Conservation (phyloP, 768 basidiomycete species). For the Hypholoma fasciculare region DNA sequence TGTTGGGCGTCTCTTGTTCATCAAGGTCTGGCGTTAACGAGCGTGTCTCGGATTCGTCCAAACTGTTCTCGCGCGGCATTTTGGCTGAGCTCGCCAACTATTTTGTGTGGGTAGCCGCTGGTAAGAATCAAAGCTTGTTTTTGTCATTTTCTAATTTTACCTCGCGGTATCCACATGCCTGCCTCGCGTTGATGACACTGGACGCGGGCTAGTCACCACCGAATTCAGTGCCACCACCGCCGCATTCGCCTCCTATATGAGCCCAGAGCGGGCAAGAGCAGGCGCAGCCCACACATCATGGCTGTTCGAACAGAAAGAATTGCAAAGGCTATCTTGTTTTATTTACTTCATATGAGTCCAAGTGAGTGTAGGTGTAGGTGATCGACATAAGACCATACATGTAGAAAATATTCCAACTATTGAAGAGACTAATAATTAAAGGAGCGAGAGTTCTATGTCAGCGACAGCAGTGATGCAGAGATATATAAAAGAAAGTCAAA, state of each 20-base stretch:
- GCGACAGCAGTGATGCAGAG: constrained; percentile 18
- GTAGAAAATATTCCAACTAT: constrained; percentile 13
- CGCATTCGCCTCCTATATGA: too few species aligned
- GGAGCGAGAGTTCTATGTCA: constrained; percentile 15
- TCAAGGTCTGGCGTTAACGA: constrained; percentile 67
- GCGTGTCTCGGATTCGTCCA: constrained; percentile 66
- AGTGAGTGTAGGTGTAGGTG: constrained; percentile 16
- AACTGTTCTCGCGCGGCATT: constrained; percentile 71
- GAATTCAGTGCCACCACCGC: too few species aligned
- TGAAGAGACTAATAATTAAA: constrained; percentile 15
- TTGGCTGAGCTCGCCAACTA: neutral
- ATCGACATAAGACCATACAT: constrained; percentile 21
- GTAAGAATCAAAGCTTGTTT: neutral
- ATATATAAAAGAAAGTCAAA: neutral
- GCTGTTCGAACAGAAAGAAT: neutral
- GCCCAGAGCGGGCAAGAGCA: too few species aligned
- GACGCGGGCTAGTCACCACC: too few species aligned
- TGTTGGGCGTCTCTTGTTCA: constrained; percentile 30
- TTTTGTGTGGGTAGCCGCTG: neutral
- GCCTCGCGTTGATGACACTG: too few species aligned
- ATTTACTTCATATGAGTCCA: constrained; percentile 10
- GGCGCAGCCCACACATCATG: too few species aligned
- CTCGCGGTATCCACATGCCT: too few species aligned
- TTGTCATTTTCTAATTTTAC: neutral
- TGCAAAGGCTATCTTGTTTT: neutral